phyloP scores from a whole-genome alignment of 257 asterid genomes.

The Sherardia arvensis region DNA sequence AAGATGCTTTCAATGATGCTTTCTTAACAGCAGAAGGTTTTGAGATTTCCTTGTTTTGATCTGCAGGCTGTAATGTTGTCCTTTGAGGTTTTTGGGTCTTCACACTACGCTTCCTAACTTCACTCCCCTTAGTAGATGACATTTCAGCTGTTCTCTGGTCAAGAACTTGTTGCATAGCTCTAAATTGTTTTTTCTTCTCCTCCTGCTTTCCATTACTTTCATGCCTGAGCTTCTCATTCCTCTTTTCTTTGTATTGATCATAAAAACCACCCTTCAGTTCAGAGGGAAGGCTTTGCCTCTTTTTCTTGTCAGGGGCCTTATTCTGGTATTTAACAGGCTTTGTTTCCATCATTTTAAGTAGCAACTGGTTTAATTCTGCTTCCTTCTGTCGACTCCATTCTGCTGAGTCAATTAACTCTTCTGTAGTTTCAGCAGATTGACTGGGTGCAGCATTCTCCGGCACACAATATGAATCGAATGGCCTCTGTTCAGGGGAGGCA shows the following conservation, averaged over 20 bases:
- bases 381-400: conserved; percentile 94
- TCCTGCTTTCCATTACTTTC: conserved; percentile 43
- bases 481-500: conserved; percentile 29
- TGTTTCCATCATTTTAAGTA: conserved; percentile 86
- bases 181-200: conserved; percentile 52
- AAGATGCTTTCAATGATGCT: conserved; percentile 40
- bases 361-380: conserved; percentile 77
- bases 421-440: conserved; percentile 31
- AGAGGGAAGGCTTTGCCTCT: conserved; percentile 45
- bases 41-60: conserved; percentile 44
- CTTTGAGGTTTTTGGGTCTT: conserved; percentile 56
- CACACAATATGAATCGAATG: conserved; percentile 16
- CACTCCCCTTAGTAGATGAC: conserved; percentile 35
- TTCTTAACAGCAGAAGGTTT: conserved; percentile 48
- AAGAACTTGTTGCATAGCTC: conserved; percentile 35
- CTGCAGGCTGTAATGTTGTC: conserved; percentile 37
- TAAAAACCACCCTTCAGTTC: conserved; percentile 60
- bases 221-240: conserved; percentile 64
- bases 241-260: conserved; percentile 60
- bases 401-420: conserved; percentile 45
- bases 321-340: conserved; percentile 51
- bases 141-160: conserved; percentile 48
- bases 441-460: conserved; percentile 34
- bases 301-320: conserved; percentile 30
- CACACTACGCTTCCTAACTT: conserved; percentile 31